phyloP scores from a whole-genome alignment of 1,284 basidiomycete species.

The Apiotrichum sp. region DNA sequence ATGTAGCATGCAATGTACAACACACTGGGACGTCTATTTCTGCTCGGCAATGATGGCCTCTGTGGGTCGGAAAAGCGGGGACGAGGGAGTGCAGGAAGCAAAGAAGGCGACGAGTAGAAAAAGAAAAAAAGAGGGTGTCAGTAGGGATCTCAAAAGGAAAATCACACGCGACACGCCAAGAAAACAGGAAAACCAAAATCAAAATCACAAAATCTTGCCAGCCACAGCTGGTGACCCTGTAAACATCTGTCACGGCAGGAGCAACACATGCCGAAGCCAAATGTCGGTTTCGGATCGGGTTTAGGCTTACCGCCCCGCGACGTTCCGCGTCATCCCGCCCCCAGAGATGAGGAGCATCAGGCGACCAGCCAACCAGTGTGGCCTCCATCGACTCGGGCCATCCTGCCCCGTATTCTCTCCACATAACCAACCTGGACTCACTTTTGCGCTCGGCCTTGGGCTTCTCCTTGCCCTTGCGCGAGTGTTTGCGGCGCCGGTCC shows the following conservation, averaged over 20 bases:
- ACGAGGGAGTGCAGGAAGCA: neutral
- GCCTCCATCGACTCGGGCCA: too few relatives aligned
- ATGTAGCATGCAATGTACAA: constrained; percentile 21
- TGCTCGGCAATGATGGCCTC: constrained; percentile 71
- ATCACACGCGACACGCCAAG: too few relatives aligned
- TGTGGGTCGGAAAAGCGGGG: constrained; percentile 7
- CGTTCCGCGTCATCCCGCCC: too few relatives aligned
- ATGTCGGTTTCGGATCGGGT: neutral
- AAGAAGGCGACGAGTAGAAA: neutral
- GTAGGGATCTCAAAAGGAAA: neutral
- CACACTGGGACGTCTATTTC: constrained; percentile 46
- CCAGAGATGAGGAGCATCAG: too few relatives aligned
- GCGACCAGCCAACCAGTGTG: too few relatives aligned
- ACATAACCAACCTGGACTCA: constrained; percentile 22
- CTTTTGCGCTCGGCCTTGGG: constrained; percentile 87
- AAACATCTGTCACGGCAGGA: too few relatives aligned
- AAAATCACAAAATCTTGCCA: neutral
- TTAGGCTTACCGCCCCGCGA: neutral
- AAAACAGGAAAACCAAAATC: neutral
- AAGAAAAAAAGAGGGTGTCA: constrained; percentile 5
- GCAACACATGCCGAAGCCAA: too few relatives aligned
- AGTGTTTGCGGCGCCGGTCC: constrained; percentile 82
- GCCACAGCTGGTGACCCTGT: neutral
- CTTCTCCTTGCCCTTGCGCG: constrained; percentile 74
- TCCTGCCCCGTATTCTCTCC: neutral